A percentile compares a stretch with the other conserved stretches of the same genome.
Conservation (phyloP, 495 filamentous ascomycete species). For the Annulohypoxylon bovei region DNA sequence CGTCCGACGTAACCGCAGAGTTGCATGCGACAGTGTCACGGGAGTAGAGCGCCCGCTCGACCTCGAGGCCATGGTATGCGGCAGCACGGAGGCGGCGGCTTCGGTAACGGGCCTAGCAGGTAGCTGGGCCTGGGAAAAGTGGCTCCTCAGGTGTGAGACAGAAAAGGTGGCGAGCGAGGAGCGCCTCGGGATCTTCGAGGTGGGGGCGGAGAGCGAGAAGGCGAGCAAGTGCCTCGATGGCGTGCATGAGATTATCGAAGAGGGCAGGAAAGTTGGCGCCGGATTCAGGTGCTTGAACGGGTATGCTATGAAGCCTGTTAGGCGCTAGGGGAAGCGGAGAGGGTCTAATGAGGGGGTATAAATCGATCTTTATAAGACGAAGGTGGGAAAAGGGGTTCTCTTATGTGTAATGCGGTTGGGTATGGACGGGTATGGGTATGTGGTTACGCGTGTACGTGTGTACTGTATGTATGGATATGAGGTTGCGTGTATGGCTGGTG, state of each 20-base stretch:
- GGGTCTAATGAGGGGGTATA: not conserved
- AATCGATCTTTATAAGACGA: not conserved
- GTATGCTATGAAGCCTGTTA: constrained; percentile 83
- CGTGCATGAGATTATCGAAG: constrained; percentile 82
- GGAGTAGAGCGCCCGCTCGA: constrained; percentile 61
- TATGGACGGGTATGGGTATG: not conserved
- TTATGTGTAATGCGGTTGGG: constrained; percentile 26
- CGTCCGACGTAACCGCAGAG: constrained; percentile 48
- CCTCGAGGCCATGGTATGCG: constrained; percentile 72
- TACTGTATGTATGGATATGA: constrained; percentile 27
- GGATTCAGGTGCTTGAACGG: constrained; percentile 90
- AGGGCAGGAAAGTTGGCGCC: constrained; percentile 78
- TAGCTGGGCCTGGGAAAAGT: constrained; percentile 95
- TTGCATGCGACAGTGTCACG: constrained; percentile 44
- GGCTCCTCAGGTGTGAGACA: constrained; percentile 85
- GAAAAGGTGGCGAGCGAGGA: constrained; percentile 79
- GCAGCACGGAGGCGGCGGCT: constrained; percentile 77
- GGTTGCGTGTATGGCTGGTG: constrained; percentile 29
- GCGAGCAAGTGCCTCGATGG: constrained; percentile 72
- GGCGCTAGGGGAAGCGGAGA: not conserved
- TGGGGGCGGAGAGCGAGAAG: constrained; percentile 52
- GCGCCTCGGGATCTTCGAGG: constrained; percentile 61
- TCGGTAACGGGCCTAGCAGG: constrained; percentile 83
- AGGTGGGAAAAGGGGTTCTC: not conserved
- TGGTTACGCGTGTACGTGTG: constrained; percentile 16